phyloP scores from a whole-genome alignment of 345 rosid species.

The Lepidium didymum region DNA sequence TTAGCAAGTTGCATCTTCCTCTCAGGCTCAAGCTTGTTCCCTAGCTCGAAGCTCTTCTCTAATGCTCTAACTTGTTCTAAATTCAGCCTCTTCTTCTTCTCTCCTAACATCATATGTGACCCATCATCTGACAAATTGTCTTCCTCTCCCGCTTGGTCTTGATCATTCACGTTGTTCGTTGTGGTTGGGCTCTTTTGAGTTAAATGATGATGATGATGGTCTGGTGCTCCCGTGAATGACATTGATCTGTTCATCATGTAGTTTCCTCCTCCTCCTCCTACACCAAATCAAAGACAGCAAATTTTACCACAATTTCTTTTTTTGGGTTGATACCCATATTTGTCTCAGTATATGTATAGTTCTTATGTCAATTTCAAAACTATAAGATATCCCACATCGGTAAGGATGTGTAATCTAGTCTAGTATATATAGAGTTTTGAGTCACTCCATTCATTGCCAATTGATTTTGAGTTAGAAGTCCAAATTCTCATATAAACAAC shows the following conservation, averaged over 20 bases:
- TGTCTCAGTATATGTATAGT: no score
- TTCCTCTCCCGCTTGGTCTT: slow-evolving; percentile 40
- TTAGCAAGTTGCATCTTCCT: slow-evolving; percentile 67
- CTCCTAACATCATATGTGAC: slow-evolving; percentile 50
- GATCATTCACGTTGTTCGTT: slow-evolving; percentile 22
- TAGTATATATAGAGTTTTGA: no score
- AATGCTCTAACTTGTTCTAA: slow-evolving; percentile 68
- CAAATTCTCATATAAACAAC: no score
- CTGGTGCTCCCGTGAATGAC: slow-evolving; percentile 54
- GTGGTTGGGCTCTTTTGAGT: slow-evolving; percentile 16
- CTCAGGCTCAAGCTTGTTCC: slow-evolving; percentile 76
- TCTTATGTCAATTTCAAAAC: no score
- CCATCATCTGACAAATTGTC: slow-evolving; percentile 82
- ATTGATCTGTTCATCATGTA: slow-evolving; percentile 77
- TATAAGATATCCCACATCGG: no score
- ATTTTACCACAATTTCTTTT: background rate
- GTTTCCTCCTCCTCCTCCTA: slow-evolving; percentile 40
- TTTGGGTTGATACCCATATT: no score
- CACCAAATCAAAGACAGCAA: background rate
- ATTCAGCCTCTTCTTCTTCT: slow-evolving; percentile 75
- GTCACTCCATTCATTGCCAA: no score
- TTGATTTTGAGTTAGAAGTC: no score
- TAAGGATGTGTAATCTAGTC: no score
- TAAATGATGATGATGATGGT: slow-evolving; percentile 29
- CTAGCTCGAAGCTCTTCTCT: slow-evolving; percentile 67